These are phyloP conservation scores for Dissophora ornata DNA, from an alignment of 192 early-diverging fungal species.

Conservation along the genomic window DNA sequence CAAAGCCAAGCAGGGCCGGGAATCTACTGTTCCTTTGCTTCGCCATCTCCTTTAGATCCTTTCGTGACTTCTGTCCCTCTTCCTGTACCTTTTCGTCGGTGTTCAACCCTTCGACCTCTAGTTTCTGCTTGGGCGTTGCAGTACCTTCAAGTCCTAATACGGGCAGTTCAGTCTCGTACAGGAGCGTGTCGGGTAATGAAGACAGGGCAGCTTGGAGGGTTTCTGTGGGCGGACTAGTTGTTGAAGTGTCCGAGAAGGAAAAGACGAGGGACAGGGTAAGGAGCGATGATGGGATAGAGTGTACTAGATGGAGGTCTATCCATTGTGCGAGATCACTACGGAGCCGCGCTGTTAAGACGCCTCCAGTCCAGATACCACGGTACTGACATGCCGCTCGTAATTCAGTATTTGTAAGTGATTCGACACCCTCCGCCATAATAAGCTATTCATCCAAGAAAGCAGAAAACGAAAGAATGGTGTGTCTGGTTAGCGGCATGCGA, in stretches of 20 bases:
- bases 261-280: slow-evolving; percentile 93
- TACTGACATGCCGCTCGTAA: slow-evolving; percentile 86
- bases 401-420: slow-evolving; percentile 87
- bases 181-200: slow-evolving; percentile 90
- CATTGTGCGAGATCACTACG: slow-evolving; percentile 91
- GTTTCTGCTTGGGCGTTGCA: slow-evolving; percentile 90
- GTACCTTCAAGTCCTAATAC: slow-evolving; percentile 87
- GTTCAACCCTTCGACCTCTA: slow-evolving; percentile 96
- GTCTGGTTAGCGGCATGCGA: no score
- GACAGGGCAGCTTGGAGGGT: slow-evolving; percentile 93
- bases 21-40: no score
- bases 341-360: slow-evolving; percentile 89
- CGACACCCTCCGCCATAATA: slow-evolving; percentile 87
- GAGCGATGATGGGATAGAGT: slow-evolving; percentile 91
- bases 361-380: slow-evolving; percentile 89
- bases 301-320: slow-evolving; percentile 92
- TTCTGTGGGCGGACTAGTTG: slow-evolving; percentile 66
- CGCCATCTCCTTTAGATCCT: no score
- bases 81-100: slow-evolving; percentile 94
- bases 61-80: slow-evolving; percentile 74
- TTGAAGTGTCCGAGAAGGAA: slow-evolving; percentile 69
- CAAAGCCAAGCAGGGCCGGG: no score
- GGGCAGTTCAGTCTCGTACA: slow-evolving; percentile 86
- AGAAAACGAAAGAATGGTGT: slow-evolving; percentile 68
- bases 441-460: slow-evolving; percentile 54